These are phyloP conservation scores for Leishmania braziliensis DNA, from an alignment of 208 protist genomes.

Conservation along the genomic window DNA sequence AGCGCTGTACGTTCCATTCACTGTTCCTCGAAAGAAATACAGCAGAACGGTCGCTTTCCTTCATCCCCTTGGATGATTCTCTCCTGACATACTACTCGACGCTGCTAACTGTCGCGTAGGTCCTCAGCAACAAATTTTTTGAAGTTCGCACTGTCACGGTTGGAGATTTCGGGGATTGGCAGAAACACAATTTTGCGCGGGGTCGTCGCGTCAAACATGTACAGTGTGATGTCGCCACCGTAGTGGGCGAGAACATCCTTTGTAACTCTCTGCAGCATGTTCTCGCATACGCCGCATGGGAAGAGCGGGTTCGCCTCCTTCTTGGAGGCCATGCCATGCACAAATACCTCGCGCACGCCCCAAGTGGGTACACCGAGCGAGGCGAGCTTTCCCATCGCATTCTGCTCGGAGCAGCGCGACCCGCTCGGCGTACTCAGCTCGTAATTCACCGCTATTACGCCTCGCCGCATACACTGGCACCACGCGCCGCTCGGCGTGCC, in stretches of 20 bases:
- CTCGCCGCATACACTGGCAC: constrained; percentile 71
- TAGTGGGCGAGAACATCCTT: constrained; percentile 71
- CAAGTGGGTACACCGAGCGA: constrained; percentile 76
- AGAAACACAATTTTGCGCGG: constrained; percentile 83
- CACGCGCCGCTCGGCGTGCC: constrained; percentile 61
- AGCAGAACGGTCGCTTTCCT: neutral
- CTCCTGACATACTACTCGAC: neutral
- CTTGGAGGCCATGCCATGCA: constrained; percentile 68
- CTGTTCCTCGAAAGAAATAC: neutral
- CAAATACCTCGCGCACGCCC: constrained; percentile 84
- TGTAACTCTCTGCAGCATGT: constrained; percentile 86
- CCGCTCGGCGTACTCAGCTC: constrained; percentile 91
- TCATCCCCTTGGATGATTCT: neutral
- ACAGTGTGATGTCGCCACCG: constrained; percentile 79
- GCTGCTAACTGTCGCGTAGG: constrained; percentile 22
- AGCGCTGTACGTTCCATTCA: neutral
- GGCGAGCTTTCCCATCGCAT: constrained; percentile 86
- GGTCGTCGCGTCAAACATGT: constrained; percentile 87
- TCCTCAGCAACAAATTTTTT: constrained; percentile 78
- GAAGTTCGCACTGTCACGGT: constrained; percentile 71
- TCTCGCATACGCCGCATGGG: constrained; percentile 91
- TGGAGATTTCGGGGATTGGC: constrained; percentile 82
- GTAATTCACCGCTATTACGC: constrained; percentile 88
- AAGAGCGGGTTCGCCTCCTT: constrained; percentile 89
- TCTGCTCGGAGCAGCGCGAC: constrained; percentile 91